These are phyloP conservation scores for Cytauxzoon felis DNA, from an alignment of 169 alveolate species.

Conservation along the genomic window DNA sequence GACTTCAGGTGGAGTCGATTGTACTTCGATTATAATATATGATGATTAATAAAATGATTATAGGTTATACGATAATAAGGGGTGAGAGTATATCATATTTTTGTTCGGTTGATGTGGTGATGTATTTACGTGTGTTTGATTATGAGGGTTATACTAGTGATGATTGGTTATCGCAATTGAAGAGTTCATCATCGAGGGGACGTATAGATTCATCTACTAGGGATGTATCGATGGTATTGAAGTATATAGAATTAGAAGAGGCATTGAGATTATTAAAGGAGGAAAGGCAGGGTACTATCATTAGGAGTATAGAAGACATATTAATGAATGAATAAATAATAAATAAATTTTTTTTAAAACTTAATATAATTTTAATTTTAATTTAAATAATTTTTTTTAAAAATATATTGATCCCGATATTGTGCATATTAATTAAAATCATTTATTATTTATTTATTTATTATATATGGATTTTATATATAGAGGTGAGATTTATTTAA, in stretches of 20 bases:
- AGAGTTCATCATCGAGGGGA: neutral
- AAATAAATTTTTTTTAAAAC: neutral
- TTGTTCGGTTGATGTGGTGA: constrained; percentile 68
- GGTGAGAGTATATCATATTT: constrained; percentile 78
- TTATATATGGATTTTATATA: too few relatives aligned
- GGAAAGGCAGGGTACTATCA: constrained; percentile 19
- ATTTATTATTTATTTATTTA: neutral
- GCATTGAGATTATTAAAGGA: constrained; percentile 43
- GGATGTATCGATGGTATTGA: neutral
- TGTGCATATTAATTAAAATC: neutral
- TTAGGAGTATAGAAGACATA: constrained; percentile 30
- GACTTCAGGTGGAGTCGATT: too few relatives aligned
- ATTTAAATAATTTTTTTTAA: neutral
- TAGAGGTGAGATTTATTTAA: neutral
- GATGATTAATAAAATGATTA: neutral
- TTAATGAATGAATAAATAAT: constrained; percentile 24
- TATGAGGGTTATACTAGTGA: constrained; percentile 40
- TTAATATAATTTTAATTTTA: neutral
- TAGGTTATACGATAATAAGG: constrained; percentile 69
- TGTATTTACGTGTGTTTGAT: constrained; percentile 60
- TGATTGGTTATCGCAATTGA: constrained; percentile 6
- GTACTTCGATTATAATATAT: neutral
- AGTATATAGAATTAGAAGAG: constrained; percentile 37
- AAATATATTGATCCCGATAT: neutral
- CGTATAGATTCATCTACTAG: neutral